Base-by-base conservation (phyloP, 148 eudicot genomes). In the Rhododendron kiyosumense region DNA sequence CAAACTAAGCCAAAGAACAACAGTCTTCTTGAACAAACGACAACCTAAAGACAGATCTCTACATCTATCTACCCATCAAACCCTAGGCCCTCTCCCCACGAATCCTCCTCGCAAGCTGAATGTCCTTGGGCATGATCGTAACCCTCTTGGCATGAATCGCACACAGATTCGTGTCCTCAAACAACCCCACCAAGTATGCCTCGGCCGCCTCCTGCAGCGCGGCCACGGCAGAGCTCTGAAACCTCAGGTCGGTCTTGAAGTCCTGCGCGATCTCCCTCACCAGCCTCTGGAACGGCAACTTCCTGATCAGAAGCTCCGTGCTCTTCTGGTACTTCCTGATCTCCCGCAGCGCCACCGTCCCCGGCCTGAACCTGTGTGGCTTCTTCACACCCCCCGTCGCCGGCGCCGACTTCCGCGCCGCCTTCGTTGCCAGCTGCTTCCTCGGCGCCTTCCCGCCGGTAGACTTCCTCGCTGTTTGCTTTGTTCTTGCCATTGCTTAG, bases 181-280 rank as follows among this genome's bases (percentile, higher is more conserved):
- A 71, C 38, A 71, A 12, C 20, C 76, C 76, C 6, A 71, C 76
- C 7, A 71, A 2, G 18, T 71, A 71, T 0, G 76, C 76, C 76
- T 71, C 76, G 5, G 76, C 76, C 3, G 76, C 76, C 38, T 71
- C 76, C 76, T 71, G 76, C 20, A 71, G 15, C 2, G 76, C 76
- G 3, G 76, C 76, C 7, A 71, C 76, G 4, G 79, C 79, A 0
- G 79, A 75, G 46, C 79, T 75, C 79, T 75, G 79, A 5, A 75
- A 75, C n/a, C 79, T 14, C n/a, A 75, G 79, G 9, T 75, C 79
- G 79, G 79, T 75, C 78, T 74, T 74, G 78, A 74, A 74, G 78
- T 74, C 78, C 78, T 74, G 78, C 1, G 78, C 78, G 2, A 74
- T 74, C 78, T 74, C 78, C 9, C 78, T 74, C 78, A 74, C 78